These are phyloP conservation scores for Fomitopsis schrenkii DNA, from an alignment of 1,284 basidiomycete species.

Conservation along the genomic window DNA sequence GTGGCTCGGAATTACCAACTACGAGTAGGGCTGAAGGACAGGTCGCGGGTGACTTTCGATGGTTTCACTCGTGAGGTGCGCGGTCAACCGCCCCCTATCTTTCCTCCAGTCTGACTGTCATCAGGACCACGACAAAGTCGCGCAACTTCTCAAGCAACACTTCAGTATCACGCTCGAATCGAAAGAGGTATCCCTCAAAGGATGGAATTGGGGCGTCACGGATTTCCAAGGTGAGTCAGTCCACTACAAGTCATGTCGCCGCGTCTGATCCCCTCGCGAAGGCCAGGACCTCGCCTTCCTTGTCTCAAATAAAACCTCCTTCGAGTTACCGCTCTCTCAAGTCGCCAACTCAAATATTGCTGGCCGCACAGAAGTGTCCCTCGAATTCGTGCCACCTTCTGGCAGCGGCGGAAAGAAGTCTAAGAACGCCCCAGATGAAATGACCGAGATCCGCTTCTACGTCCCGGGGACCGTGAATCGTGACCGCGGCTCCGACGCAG, in stretches of 20 bases:
- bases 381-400: conserved; percentile 78
- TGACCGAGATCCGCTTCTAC: conserved; percentile 96
- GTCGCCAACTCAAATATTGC: conserved; percentile 99
- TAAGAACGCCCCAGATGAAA: conserved; percentile 69
- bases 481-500: conserved; percentile 72
- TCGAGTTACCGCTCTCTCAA: conserved; percentile 85
- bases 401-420: conserved; percentile 39
- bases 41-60: conserved; percentile 84
- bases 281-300: conserved; percentile 89
- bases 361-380: conserved; percentile 93
- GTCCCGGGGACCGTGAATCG: conserved; percentile 83
- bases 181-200: conserved; percentile 86
- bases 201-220: conserved; percentile 98
- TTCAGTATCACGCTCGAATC: conserved; percentile 85
- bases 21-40: conserved; percentile 74
- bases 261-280: conserved; percentile 26
- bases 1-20: conserved; percentile 94
- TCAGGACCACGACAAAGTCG: conserved; percentile 81
- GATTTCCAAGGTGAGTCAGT: conserved; percentile 80
- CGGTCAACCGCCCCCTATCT: conserved; percentile 2
- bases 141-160: conserved; percentile 76
- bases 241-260: background rate
- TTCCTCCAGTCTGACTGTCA: background rate
- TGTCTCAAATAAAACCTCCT: conserved; percentile 87
- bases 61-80: conserved; percentile 89